phyloP scores from a whole-genome alignment of 2,329 filamentous ascomycete species.

The Grosmannia huntii region DNA sequence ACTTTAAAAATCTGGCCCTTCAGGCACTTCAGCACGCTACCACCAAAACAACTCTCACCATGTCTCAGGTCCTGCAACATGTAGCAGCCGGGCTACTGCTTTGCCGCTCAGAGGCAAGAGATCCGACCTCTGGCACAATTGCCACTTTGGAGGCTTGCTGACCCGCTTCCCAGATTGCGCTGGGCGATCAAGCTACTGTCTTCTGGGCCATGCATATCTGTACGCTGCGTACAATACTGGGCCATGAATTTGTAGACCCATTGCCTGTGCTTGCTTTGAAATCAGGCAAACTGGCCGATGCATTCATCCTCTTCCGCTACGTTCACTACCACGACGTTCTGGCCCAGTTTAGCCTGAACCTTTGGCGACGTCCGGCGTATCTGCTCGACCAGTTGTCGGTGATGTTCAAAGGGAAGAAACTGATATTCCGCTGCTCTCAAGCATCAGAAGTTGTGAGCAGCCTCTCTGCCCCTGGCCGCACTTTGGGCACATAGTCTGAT shows the following conservation, averaged over 20 bases:
- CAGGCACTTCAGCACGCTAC: slow-evolving; percentile 3
- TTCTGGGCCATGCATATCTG: slow-evolving; percentile 9
- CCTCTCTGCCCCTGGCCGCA: not conserved
- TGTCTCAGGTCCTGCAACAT: slow-evolving; percentile 3
- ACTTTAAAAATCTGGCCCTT: slow-evolving; percentile 6
- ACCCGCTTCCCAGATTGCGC: not conserved
- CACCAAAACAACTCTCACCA: not conserved
- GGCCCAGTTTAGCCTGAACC: slow-evolving; percentile 15
- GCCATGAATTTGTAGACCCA: slow-evolving; percentile 11
- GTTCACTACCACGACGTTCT: slow-evolving; percentile 18
- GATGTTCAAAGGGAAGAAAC: not conserved
- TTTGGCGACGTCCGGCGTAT: slow-evolving; percentile 13
- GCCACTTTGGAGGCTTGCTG: not conserved
- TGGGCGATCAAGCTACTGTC: slow-evolving; percentile 3
- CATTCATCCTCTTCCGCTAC: slow-evolving; percentile 16
- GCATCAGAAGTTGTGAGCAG: not conserved
- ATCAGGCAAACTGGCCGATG: slow-evolving; percentile 7
- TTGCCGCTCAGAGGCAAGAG: slow-evolving; percentile 5
- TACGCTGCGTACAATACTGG: slow-evolving; percentile 6
- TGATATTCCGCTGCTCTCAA: slow-evolving; percentile 1
- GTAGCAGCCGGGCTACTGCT: slow-evolving; percentile 6
- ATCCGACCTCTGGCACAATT: not conserved
- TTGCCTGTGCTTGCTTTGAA: slow-evolving; percentile 3
- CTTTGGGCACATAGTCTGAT: not conserved
- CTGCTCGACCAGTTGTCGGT: not conserved